A percentile compares a stretch with the other conserved stretches of the same genome.
phyloP scores from a whole-genome alignment of 768 basidiomycete genomes.

The Lanmaoa rubissima region DNA sequence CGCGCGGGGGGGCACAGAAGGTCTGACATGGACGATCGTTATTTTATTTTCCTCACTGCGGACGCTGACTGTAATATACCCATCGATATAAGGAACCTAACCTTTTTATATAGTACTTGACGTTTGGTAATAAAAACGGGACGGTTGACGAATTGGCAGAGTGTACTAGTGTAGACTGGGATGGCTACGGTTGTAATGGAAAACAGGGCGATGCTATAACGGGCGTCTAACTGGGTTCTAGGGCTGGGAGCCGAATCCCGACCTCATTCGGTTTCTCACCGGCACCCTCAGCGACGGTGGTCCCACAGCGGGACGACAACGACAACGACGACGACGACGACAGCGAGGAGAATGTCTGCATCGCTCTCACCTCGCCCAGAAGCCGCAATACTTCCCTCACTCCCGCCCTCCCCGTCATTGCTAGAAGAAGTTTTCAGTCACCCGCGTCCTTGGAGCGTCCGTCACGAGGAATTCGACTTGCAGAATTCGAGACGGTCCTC shows the following conservation, averaged over 20 bases:
- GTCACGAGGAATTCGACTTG: conserved; percentile 22
- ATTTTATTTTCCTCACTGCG: not conserved
- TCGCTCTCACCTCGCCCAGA: conserved; percentile 15
- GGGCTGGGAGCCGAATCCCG: conserved; percentile 19
- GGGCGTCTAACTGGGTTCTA: conserved; percentile 34
- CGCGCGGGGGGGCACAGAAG: not conserved
- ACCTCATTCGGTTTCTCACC: not conserved
- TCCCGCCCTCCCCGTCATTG: conserved; percentile 37
- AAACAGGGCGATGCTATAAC: conserved; percentile 12
- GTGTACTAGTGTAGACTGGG: too few species aligned
- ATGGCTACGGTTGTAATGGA: not conserved
- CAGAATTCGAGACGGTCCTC: conserved; percentile 21
- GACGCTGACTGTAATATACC: not conserved
- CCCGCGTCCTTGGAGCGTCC: conserved; percentile 34
- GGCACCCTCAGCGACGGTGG: not conserved
- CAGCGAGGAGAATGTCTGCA: conserved; percentile 16
- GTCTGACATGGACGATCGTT: not conserved
- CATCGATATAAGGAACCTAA: not conserved
- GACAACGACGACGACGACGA: conserved; percentile 13
- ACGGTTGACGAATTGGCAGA: not conserved
- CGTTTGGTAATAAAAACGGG: not conserved
- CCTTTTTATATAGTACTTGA: not conserved
- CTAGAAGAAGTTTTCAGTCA: conserved; percentile 47
- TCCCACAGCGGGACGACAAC: not conserved
- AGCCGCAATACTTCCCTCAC: conserved; percentile 26